Evolutionary conservation across 768 basidiomycete species (phyloP), one percentile per base, ranked within the genome.

Genomic region (Kwoniella botswanensis): DNA sequence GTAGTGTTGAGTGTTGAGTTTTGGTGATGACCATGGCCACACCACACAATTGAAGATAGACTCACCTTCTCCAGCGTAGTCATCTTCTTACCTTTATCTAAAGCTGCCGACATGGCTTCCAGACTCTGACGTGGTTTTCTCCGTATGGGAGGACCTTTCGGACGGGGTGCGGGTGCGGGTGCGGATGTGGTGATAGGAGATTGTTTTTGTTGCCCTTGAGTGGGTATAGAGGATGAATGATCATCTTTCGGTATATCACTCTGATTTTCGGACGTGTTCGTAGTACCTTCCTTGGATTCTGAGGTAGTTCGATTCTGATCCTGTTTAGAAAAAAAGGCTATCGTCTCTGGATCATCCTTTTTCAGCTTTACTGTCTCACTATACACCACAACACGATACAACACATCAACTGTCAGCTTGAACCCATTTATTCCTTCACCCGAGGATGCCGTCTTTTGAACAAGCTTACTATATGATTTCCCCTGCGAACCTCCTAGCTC

Each of bases 61-160:
- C 74, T 41, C 42, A 82, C 82, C 74, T 83, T 83, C 62, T 81
- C 82, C 26, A 83, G 60, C 7, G 82, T 83, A 1, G 80, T 82
- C 80, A 83, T 80, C 63, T 83, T 83, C 71, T 82, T 83, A 26
- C 76, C 80, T 42, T 72, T 75, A n/a, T 63, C 67, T 13, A 83
- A 21, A 6, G 77, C 76, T 15, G 79, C 79, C 9, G 79, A 75
- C 76, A 83, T 79, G 4, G 61, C 44, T 74, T 83, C 82, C 6
- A 83, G 73, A 3, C 73, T 73, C 67, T 80, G 79, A 24, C 80
- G 74, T 6, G 82, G 82, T 71, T 80, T 80, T 0, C 75, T 62
- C 15, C 74, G 71, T 0, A 58, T 22, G 6, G 79, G 76, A 2
- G 68, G 66, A 43, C 64, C 74, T 61, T 68, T 71, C 17, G 57